Conservation (phyloP, 1,284 basidiomycete species). For the Meira miltonrushii region DNA sequence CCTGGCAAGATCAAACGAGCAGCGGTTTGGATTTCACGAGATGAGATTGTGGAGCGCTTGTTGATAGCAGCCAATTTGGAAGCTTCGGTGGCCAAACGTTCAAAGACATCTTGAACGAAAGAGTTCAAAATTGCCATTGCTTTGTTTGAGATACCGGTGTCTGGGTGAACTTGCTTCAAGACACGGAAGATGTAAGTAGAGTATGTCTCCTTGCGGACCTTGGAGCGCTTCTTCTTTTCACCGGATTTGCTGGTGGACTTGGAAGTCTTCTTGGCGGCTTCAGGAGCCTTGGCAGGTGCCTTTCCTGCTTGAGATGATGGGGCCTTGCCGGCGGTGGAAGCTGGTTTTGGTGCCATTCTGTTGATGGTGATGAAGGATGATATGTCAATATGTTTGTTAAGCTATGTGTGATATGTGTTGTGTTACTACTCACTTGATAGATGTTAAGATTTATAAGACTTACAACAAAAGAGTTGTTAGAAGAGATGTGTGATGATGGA, state of each 20-base stretch:
- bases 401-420: background rate
- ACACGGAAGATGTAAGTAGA: slow-evolving; percentile 57
- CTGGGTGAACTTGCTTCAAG: slow-evolving; percentile 59
- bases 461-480: background rate
- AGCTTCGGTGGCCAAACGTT: slow-evolving; percentile 54
- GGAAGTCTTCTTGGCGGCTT: slow-evolving; percentile 63
- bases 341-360: slow-evolving; percentile 45
- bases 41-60: slow-evolving; percentile 53
- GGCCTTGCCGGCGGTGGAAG: slow-evolving; percentile 52
- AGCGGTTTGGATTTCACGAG: slow-evolving; percentile 54
- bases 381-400: background rate
- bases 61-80: slow-evolving; percentile 53
- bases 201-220: slow-evolving; percentile 61
- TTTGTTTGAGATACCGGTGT: slow-evolving; percentile 57
- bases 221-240: slow-evolving; percentile 62
- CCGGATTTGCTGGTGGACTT: slow-evolving; percentile 57
- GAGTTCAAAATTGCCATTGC: slow-evolving; percentile 54
- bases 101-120: slow-evolving; percentile 57
- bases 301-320: slow-evolving; percentile 60
- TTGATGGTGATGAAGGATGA: background rate
- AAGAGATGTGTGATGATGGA: background rate
- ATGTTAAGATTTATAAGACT: too few species aligned
- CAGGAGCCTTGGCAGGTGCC: slow-evolving; percentile 57
- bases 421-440: background rate
- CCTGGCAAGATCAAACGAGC: slow-evolving; percentile 55